These are phyloP conservation scores for Inosperma sp. DNA, from an alignment of 768 basidiomycete species.

Conservation along the genomic window DNA sequence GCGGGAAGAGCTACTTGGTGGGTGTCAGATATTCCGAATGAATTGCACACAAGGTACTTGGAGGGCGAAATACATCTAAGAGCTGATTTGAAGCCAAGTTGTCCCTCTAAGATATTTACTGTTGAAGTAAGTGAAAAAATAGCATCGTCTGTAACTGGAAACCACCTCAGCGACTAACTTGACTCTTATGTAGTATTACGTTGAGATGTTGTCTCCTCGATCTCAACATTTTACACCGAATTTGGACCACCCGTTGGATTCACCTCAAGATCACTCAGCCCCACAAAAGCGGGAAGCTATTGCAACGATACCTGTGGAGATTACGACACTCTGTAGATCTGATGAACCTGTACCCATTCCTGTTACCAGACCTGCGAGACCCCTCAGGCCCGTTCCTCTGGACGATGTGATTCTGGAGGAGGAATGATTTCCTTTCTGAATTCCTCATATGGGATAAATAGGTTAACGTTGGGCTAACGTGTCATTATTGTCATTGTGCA, in stretches of 20 bases:
- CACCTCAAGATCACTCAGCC: too few relatives aligned
- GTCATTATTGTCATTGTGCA: too few relatives aligned
- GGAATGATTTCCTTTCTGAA: too few relatives aligned
- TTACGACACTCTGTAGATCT: background rate
- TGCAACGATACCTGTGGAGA: background rate
- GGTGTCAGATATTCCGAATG: conserved; percentile 5
- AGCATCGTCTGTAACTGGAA: too few relatives aligned
- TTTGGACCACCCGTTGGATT: too few relatives aligned
- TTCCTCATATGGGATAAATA: too few relatives aligned
- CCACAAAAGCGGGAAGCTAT: background rate
- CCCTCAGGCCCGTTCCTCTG: too few relatives aligned
- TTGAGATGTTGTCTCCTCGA: background rate
- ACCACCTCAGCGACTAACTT: background rate
- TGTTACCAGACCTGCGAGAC: background rate
- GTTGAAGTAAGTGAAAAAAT: conserved; percentile 9
- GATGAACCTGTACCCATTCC: background rate
- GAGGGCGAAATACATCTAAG: conserved; percentile 12
- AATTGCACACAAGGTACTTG: background rate
- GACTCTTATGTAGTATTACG: background rate
- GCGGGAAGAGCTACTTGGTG: conserved; percentile 10
- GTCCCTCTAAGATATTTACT: background rate
- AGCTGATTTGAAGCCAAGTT: conserved; percentile 10
- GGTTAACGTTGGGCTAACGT: too few relatives aligned
- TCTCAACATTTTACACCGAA: background rate
- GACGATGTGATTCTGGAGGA: too few relatives aligned